phyloP scores from a whole-genome alignment of 2,329 filamentous ascomycete genomes.

The Plenodomus lindquistii region DNA sequence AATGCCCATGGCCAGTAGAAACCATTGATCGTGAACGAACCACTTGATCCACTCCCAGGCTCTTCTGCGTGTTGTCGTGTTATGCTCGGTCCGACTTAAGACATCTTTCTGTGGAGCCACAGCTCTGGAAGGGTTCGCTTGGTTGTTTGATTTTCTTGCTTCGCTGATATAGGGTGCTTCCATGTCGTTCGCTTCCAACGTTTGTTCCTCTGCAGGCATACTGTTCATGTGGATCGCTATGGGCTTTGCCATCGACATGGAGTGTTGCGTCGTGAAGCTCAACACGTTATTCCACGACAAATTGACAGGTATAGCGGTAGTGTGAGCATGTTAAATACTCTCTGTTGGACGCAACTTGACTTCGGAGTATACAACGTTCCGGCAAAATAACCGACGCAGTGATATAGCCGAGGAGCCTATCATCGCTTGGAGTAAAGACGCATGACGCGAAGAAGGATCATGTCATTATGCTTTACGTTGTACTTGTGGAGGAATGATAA shows the following conservation, averaged over 20 bases:
- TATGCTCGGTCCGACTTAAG: not conserved
- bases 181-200: not conserved
- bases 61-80: slow-evolving; percentile 7
- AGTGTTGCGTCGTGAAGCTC: not conserved
- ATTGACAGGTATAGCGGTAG: not conserved
- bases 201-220: not conserved
- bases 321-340: not conserved
- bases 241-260: not conserved
- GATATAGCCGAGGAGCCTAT: slow-evolving; percentile 3
- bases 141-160: not conserved
- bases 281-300: not conserved
- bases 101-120: not conserved
- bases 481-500: too few species aligned
- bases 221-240: not conserved
- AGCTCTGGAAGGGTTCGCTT: not conserved
- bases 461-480: not conserved
- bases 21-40: slow-evolving; percentile 63
- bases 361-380: not conserved
- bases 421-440: not conserved
- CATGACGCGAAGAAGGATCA: not conserved
- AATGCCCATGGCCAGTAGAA: slow-evolving; percentile 64
- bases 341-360: slow-evolving; percentile 1
- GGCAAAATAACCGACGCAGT: slow-evolving; percentile 10
- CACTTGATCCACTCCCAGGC: slow-evolving; percentile 23
- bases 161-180: not conserved